Percentiles rank a stretch among this genome's conserved stretches.
phyloP scores from a whole-genome alignment of 768 basidiomycete genomes.

The Boletus vermiculosoides region DNA sequence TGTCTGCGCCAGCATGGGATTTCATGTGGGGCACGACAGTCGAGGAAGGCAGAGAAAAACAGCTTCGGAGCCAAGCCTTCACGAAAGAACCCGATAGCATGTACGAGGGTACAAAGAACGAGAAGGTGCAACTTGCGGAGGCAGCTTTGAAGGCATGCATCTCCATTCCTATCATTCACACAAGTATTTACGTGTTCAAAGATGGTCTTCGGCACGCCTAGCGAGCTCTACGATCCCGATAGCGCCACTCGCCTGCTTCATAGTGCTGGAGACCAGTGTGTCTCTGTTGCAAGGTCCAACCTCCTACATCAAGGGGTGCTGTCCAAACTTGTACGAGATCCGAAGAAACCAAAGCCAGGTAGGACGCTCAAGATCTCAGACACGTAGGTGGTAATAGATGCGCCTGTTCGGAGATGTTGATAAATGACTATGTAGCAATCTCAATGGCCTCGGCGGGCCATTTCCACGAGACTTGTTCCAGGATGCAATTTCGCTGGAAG shows the following conservation, averaged over 20 bases:
- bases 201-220: constrained; percentile 78
- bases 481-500: constrained; percentile 67
- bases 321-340: constrained; percentile 64
- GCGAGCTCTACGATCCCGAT: constrained; percentile 65
- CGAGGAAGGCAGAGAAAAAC: constrained; percentile 76
- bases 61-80: constrained; percentile 57
- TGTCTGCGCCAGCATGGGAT: constrained; percentile 54
- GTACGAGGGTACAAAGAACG: constrained; percentile 20
- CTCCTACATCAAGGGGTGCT: constrained; percentile 65
- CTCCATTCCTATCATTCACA: neutral
- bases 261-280: constrained; percentile 52
- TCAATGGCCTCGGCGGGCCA: constrained; percentile 62
- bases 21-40: constrained; percentile 71
- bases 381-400: constrained; percentile 36
- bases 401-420: neutral
- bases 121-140: constrained; percentile 57
- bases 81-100: constrained; percentile 40
- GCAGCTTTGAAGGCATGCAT: constrained; percentile 63
- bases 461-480: constrained; percentile 64
- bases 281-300: constrained; percentile 54
- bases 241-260: constrained; percentile 56
- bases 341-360: constrained; percentile 63
- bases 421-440: constrained; percentile 47
- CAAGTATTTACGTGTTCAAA: constrained; percentile 29
- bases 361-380: constrained; percentile 78